Conservation (phyloP, 2,329 filamentous ascomycete genomes). For the Nothopassalora personata region DNA sequence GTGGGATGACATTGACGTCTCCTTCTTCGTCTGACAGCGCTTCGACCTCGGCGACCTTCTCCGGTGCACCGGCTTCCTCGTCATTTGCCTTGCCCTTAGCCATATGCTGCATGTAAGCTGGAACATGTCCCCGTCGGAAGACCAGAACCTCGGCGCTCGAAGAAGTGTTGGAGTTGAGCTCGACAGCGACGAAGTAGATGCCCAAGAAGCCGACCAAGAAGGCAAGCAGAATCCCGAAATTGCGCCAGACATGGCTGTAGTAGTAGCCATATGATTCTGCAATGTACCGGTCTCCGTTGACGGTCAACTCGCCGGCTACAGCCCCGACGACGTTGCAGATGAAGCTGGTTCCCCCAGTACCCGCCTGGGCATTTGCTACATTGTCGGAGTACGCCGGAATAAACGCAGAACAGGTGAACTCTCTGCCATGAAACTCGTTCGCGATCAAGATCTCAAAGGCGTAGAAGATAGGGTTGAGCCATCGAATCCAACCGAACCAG, state of each 20-base stretch:
- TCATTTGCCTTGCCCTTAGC: slow-evolving; percentile 31
- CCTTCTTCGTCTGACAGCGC: slow-evolving; percentile 24
- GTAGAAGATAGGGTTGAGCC: slow-evolving; percentile 57
- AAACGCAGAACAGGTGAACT: slow-evolving; percentile 33
- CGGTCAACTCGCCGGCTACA: slow-evolving; percentile 34
- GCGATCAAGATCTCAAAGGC: slow-evolving; percentile 57
- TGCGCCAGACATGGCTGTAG: slow-evolving; percentile 46
- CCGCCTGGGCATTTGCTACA: not conserved
- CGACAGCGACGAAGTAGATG: slow-evolving; percentile 58
- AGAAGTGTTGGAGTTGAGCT: slow-evolving; percentile 58
- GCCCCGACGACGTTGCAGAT: slow-evolving; percentile 39
- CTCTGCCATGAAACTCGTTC: slow-evolving; percentile 46
- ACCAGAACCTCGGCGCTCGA: slow-evolving; percentile 66
- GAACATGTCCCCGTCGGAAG: slow-evolving; percentile 47
- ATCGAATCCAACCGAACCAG: slow-evolving; percentile 50
- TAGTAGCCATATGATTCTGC: slow-evolving; percentile 34
- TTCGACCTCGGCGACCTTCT: slow-evolving; percentile 23
- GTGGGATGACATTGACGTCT: slow-evolving; percentile 36
- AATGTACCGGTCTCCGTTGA: slow-evolving; percentile 38
- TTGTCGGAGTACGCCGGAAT: slow-evolving; percentile 34
- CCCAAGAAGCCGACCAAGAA: slow-evolving; percentile 61
- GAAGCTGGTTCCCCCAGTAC: slow-evolving; percentile 27
- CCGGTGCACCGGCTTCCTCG: slow-evolving; percentile 31
- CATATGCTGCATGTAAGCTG: slow-evolving; percentile 34
- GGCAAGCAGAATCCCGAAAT: slow-evolving; percentile 61